Base-by-base conservation (phyloP, 106 monocot species). In the Apostasia shenzhenica region DNA sequence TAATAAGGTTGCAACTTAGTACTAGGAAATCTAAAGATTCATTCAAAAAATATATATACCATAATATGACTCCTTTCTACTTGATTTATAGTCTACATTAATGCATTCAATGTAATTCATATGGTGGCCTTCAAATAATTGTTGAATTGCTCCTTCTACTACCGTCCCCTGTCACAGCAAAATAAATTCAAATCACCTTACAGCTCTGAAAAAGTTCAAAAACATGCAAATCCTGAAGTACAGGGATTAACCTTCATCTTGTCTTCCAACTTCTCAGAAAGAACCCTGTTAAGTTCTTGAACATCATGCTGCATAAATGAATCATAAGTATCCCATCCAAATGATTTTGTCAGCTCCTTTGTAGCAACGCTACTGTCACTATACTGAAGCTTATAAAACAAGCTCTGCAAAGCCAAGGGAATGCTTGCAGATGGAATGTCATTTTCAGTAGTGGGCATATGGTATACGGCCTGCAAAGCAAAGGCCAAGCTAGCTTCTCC, bases 51-150 rank as follows among this genome's bases (percentile, higher is more conserved):
- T 4, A 63, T n/a, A 38, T 26, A 56, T 66, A 86, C 87, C 87
- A 78, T 87, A 87, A 54, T 83, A 87, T 44, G 87, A 83, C 72
- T 87, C 86, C 70, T 87, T 87, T 63, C 82, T 70, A 5, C 63
- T 87, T 6, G 86, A 87, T 60, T 83, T 83, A 49, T 80, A 87
- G 50, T 87, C 87, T 14, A 87, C 87, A 78, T 87, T 75, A 54
- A 87, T 80, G 75, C 87, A 87, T 62, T 87, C 83, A n/a, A 87
- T 87, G 68, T 87, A 87, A 63, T 87, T 87, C 77, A 80, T 87
- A 66, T 83, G 80, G 48, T 87, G 83, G 40, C 87, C 87, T 76
- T 87, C 87, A 76, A 87, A 87, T 73, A 87, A 78, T 49, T 83
- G 83, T 61, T 87, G 83, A 66, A 87, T 83, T 10, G 83, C 78